Evolutionary conservation across 2,329 filamentous ascomycete species (phyloP), one percentile per base, ranked within the genome.

Genomic region (Ploettnerulaceae sp.): DNA sequence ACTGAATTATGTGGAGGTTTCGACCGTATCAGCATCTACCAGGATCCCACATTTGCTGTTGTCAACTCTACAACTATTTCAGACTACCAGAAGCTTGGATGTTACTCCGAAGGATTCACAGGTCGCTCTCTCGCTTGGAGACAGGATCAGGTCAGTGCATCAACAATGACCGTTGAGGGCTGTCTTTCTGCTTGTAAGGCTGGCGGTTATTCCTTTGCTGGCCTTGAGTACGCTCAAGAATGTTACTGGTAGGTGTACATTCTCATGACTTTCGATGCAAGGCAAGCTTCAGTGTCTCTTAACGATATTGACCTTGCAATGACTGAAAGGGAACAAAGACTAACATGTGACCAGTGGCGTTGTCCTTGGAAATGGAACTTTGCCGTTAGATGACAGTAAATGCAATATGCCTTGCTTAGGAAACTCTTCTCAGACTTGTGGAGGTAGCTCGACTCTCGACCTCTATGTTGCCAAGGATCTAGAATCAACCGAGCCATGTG

Each of bases 401-500:
- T 68, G 66, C 51, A 61, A 64, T 32, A 57, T 55, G 43, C 53
- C 59, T 8, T 69, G 67, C 54, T 58, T 54, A n/a, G 67, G 66
- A 20, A 53, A 69, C 46, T 38, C 53, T 7, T 51, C 51, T 2
- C 52, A 65, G 45, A 60, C 48, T 17, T 70, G 67, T 45, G 67
- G 67, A 45, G 67, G 67, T 11, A 48, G 48, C 8, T 42, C 45
- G 7, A 51, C 59, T n/a, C 15, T 69, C 8, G 58, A 65, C 36
- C 48, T 69, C 6, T 69, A 71, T 48, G 67, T 73, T 33, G 71
- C 74, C 38, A 65, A 65, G 42, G 71, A 75, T 44, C 64, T 79
- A 24, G 61, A 70, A 58, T 76, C 71, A 43, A 64, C 71, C 9
- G 65, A 77, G 63, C 74, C 74, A 31, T 78, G 74, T 57, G 34